A percentile compares a stretch with the other conserved stretches of the same genome.
These are phyloP conservation scores for Phytophthora vignae DNA, from an alignment of 352 stramenopile genomes.

Conservation along the genomic window DNA sequence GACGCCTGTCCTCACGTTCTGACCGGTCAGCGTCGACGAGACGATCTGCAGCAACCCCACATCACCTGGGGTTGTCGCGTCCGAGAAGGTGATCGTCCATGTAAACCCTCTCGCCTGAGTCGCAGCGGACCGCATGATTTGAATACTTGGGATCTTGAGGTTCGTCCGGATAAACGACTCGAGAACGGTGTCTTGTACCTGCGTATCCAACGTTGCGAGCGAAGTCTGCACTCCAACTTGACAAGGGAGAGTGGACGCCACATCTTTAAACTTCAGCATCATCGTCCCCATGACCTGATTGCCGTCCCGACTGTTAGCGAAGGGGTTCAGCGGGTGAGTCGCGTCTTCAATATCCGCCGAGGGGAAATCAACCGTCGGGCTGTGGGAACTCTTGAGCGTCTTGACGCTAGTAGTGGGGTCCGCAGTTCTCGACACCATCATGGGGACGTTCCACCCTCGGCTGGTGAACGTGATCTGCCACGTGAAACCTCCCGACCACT, in stretches of 20 bases:
- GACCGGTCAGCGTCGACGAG: neutral
- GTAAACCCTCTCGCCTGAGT: slow-evolving; percentile 79
- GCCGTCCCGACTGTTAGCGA: slow-evolving; percentile 76
- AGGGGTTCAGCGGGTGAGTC: slow-evolving; percentile 17
- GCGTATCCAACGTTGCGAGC: slow-evolving; percentile 29
- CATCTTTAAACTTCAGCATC: slow-evolving; percentile 57
- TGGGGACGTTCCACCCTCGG: slow-evolving; percentile 88
- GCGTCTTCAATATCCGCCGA: slow-evolving; percentile 56
- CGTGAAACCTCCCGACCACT: slow-evolving; percentile 94
- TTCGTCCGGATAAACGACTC: slow-evolving; percentile 51
- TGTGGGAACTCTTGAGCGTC: neutral
- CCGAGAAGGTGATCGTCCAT: slow-evolving; percentile 82
- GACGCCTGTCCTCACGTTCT: slow-evolving; percentile 58
- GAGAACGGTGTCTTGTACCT: slow-evolving; percentile 48
- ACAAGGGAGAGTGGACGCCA: slow-evolving; percentile 43
- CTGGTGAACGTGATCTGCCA: slow-evolving; percentile 94
- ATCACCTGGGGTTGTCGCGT: slow-evolving; percentile 81
- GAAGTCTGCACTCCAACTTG: slow-evolving; percentile 52
- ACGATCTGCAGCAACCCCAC: slow-evolving; percentile 40
- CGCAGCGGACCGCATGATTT: slow-evolving; percentile 62
- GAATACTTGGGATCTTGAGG: slow-evolving; percentile 51
- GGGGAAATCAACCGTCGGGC: slow-evolving; percentile 13
- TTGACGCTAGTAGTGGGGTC: neutral
- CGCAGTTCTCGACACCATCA: slow-evolving; percentile 43
- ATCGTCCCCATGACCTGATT: slow-evolving; percentile 93